Conservation (phyloP, 306 rosid species). For the Corylus avellana region DNA sequence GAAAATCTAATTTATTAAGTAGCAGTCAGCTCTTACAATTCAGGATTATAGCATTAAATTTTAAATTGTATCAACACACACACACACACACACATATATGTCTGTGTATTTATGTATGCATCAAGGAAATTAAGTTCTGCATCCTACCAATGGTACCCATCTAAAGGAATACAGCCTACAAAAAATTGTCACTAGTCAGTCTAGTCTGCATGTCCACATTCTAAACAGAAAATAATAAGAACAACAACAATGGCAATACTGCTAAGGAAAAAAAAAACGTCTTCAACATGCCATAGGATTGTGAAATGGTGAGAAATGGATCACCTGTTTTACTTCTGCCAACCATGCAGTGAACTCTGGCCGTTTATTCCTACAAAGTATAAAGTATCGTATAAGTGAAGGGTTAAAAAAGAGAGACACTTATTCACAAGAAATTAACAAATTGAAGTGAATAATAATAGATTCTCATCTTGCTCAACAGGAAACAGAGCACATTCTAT, state of each 20-base stretch:
- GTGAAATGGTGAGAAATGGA: slow-evolving; percentile 28
- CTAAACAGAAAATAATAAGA: not conserved
- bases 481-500: not conserved
- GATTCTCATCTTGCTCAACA: not conserved
- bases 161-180: not conserved
- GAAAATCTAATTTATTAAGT: not conserved
- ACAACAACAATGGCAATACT: not conserved
- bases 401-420: not conserved
- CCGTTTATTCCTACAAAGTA: slow-evolving; percentile 76
- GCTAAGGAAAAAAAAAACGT: not conserved
- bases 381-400: slow-evolving; percentile 22
- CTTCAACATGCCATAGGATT: not conserved
- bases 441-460: not conserved
- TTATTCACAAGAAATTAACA: not conserved
- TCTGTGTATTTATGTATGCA: not conserved
- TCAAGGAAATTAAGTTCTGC: slow-evolving; percentile 3
- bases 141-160: not conserved
- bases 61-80: not conserved
- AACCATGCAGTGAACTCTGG: slow-evolving; percentile 99
- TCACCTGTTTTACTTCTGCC: slow-evolving; percentile 86
- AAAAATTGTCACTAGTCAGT: no score
- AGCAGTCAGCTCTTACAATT: not conserved
- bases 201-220: not conserved
- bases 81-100: no score
- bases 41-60: not conserved